A percentile compares a stretch with the other conserved stretches of the same genome.
phyloP scores from a whole-genome alignment of 202 grass and related monocot genomes.

The Bolboschoenoplectus hybrid region DNA sequence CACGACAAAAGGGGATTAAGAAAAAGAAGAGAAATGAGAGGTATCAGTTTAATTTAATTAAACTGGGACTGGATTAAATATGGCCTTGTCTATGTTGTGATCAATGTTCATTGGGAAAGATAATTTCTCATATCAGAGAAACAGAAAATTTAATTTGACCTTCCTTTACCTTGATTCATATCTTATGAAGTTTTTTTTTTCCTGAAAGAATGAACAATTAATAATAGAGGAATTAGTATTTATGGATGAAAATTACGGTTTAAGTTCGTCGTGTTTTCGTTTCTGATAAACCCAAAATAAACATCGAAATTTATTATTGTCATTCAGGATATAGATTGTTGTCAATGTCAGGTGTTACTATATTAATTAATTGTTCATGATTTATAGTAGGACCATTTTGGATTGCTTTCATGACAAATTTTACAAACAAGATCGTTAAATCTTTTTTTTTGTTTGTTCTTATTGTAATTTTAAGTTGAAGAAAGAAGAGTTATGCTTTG shows the following conservation, averaged over 20 bases:
- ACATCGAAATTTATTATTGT: neutral
- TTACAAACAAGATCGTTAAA: neutral
- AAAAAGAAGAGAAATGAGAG: neutral
- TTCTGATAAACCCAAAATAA: neutral
- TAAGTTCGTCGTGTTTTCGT: neutral
- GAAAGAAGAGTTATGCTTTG: neutral
- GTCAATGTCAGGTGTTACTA: neutral
- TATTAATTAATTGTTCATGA: neutral
- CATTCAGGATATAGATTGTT: neutral
- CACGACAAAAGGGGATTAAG: neutral
- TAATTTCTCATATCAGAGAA: neutral
- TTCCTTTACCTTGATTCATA: neutral
- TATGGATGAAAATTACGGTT: neutral
- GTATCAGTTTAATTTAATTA: neutral
- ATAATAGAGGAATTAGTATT: neutral
- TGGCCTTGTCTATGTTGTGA: neutral
- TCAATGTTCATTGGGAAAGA: neutral
- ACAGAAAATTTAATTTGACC: neutral
- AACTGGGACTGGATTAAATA: neutral
- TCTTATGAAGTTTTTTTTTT: neutral
- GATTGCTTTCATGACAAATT: neutral
- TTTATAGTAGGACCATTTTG: neutral
- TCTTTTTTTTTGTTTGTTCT: neutral
- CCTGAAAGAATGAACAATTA: neutral
- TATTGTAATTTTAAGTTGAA: neutral